Conservation (phyloP, 2,329 filamentous ascomycete genomes). For the Fusarium sambucinum region DNA sequence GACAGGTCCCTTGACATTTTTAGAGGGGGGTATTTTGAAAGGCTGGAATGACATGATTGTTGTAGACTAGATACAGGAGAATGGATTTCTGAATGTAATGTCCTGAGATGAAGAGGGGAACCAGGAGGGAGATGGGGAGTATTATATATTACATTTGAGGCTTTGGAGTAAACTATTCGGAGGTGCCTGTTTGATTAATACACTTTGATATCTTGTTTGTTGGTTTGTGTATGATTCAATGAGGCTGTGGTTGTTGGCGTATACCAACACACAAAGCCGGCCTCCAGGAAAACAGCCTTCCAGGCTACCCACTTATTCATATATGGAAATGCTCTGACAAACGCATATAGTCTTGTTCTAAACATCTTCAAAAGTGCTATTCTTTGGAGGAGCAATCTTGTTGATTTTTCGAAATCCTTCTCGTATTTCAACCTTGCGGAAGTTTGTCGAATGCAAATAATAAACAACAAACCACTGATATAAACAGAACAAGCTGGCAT, state of each 20-base stretch:
- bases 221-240: neutral
- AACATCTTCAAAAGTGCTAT: neutral
- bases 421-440: conserved; percentile 24
- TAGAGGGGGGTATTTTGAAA: neutral
- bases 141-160: neutral
- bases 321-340: neutral
- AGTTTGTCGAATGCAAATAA: conserved; percentile 15
- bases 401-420: conserved; percentile 30
- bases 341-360: neutral
- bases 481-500: conserved; percentile 19
- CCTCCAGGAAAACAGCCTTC: neutral
- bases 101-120: neutral
- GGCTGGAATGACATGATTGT: neutral
- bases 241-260: neutral
- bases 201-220: neutral
- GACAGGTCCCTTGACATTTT: neutral
- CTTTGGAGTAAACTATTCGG: too few species aligned
- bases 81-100: neutral
- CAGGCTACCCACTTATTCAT: neutral
- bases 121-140: neutral
- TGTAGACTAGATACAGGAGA: accelerated
- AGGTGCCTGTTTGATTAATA: neutral
- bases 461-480: conserved; percentile 31
- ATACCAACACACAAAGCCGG: neutral
- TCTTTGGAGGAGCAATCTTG: conserved; percentile 6